Evolutionary conservation across 306 rosid genomes (phyloP).

Genomic region (Astragalus glycyphyllos): DNA sequence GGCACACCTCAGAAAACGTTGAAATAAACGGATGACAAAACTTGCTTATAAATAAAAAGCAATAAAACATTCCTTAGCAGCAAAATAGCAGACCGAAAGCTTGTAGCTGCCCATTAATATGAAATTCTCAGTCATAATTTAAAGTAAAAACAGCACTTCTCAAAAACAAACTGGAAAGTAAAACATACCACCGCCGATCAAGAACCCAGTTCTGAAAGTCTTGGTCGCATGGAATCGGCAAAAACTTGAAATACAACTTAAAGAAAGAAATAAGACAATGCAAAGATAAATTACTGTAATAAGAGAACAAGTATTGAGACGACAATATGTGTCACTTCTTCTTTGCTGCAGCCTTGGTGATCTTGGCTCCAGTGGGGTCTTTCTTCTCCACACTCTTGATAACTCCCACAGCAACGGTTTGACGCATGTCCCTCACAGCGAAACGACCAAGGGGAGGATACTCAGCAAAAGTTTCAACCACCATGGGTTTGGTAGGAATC

Average conservation of each 20-base stretch:
- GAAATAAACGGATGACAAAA: not conserved
- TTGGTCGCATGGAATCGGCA: not conserved
- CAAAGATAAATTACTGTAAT: not conserved
- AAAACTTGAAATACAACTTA: not conserved
- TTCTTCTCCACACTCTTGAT: slow-evolving; percentile 54
- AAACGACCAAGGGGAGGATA: slow-evolving; percentile 68
- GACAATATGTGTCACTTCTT: slow-evolving; percentile 38
- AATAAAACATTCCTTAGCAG: slow-evolving; percentile 30
- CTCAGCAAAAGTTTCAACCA: slow-evolving; percentile 47
- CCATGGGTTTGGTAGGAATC: slow-evolving; percentile 57
- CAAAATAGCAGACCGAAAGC: slow-evolving; percentile 5
- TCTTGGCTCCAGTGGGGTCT: slow-evolving; percentile 49
- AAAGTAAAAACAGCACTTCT: slow-evolving; percentile 11
- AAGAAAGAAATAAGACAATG: not conserved
- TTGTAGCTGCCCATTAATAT: slow-evolving; percentile 11
- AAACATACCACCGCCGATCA: slow-evolving; percentile 21
- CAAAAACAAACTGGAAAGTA: not conserved
- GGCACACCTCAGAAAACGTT: not conserved
- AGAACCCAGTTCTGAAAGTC: slow-evolving; percentile 33
- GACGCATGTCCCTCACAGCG: slow-evolving; percentile 68
- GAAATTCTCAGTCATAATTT: not conserved
- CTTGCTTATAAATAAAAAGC: not conserved
- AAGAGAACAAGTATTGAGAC: not conserved
- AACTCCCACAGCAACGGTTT: slow-evolving; percentile 50
- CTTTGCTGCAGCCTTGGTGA: slow-evolving; percentile 54